These are phyloP conservation scores for Coemansia sp. DNA, from an alignment of 192 early-diverging fungal species.

Conservation along the genomic window DNA sequence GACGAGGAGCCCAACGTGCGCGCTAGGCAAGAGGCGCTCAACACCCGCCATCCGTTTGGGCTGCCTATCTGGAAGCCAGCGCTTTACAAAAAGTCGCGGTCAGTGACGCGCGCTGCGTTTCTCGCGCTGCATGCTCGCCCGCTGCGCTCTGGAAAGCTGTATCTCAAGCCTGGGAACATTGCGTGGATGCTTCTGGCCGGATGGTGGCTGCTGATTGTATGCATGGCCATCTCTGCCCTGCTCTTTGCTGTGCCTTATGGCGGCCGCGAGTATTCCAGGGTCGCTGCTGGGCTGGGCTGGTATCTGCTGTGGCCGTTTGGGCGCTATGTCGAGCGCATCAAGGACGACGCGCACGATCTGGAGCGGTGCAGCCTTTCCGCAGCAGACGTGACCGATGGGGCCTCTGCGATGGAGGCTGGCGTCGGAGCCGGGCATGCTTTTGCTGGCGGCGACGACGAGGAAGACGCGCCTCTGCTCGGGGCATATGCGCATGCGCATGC, in stretches of 20 bases:
- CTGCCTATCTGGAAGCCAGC: constrained; percentile 96
- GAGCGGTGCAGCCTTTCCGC: constrained; percentile 22
- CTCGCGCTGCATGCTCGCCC: constrained; percentile 75
- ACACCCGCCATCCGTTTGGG: constrained; percentile 87
- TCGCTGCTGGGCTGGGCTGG: constrained; percentile 70
- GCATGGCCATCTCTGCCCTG: constrained; percentile 59
- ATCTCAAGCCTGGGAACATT: constrained; percentile 80
- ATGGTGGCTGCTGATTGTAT: constrained; percentile 79
- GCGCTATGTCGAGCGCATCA: constrained; percentile 77
- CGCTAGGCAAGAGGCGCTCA: constrained; percentile 64
- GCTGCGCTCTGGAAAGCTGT: constrained; percentile 59
- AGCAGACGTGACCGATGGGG: constrained; percentile 27
- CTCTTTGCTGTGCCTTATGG: constrained; percentile 57
- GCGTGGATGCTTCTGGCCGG: constrained; percentile 84
- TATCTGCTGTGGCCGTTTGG: constrained; percentile 99
- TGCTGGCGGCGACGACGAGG: constrained; percentile 16
- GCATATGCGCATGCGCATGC: constrained; percentile 2
- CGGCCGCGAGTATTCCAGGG: constrained; percentile 60
- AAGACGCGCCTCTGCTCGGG: constrained; percentile 42
- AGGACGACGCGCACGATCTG: constrained; percentile 27
- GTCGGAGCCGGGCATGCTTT: constrained; percentile 1
- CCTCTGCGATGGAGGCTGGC: constrained; percentile 30
- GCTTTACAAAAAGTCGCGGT: constrained; percentile 91
- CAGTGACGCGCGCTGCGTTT: constrained; percentile 76
- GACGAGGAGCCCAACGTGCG: constrained; percentile 47